These are phyloP conservation scores for Ogataea thermomethanolica DNA, from an alignment of 805 yeast genomes.

Conservation along the genomic window DNA sequence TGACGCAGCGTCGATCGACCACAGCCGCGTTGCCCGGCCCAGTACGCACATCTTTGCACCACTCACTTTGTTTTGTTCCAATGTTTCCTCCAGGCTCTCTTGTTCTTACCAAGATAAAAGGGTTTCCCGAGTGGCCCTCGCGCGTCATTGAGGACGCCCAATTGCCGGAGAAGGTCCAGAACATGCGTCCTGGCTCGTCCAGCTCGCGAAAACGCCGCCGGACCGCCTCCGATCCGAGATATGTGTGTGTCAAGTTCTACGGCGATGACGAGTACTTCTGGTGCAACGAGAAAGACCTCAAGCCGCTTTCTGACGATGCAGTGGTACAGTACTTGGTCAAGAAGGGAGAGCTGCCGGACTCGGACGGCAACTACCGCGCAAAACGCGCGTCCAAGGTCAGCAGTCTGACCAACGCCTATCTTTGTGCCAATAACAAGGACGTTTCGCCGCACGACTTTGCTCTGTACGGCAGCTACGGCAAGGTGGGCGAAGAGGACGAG, in stretches of 20 bases:
- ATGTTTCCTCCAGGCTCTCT: conserved; percentile 42
- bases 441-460: conserved; percentile 49
- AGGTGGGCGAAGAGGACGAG: conserved; percentile 15
- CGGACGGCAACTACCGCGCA: conserved; percentile 43
- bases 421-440: conserved; percentile 31
- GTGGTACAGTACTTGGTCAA: conserved; percentile 35
- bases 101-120: conserved; percentile 78
- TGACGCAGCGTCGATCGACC: conserved; percentile 8
- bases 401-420: conserved; percentile 31
- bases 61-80: conserved; percentile 1
- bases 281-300: conserved; percentile 53
- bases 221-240: conserved; percentile 17
- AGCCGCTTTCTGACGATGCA: conserved; percentile 38
- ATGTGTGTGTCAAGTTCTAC: conserved; percentile 58
- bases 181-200: conserved; percentile 45
- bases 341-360: conserved; percentile 33
- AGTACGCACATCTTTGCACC: conserved; percentile 6
- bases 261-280: conserved; percentile 72
- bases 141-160: conserved; percentile 62
- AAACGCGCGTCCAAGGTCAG: conserved; percentile 41
- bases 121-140: conserved; percentile 91
- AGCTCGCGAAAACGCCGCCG: conserved; percentile 23
- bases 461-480: conserved; percentile 39
- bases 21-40: not conserved
- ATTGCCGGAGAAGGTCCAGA: conserved; percentile 54